Conservation (phyloP, 2,329 filamentous ascomycete genomes). For the Cladophialophora carrionii region DNA sequence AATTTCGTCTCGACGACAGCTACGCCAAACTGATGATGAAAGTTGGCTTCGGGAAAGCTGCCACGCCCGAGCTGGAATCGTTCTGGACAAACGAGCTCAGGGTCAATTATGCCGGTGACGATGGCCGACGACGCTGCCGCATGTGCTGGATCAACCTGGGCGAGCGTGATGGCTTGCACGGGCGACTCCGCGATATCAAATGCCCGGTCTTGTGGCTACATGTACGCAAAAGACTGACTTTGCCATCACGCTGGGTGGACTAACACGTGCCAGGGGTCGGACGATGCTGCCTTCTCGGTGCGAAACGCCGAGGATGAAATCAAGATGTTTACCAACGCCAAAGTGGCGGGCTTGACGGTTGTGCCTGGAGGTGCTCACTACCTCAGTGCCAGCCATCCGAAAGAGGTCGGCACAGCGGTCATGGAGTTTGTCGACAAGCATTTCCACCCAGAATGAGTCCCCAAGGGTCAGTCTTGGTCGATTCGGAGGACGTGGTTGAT, state of each 20-base stretch:
- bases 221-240: slow-evolving; percentile 38
- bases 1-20: slow-evolving; percentile 49
- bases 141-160: slow-evolving; percentile 56
- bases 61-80: slow-evolving; percentile 43
- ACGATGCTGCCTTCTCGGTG: slow-evolving; percentile 48
- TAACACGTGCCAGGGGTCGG: slow-evolving; percentile 43
- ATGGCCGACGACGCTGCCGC: slow-evolving; percentile 51
- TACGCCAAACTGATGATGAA: slow-evolving; percentile 54
- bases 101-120: slow-evolving; percentile 54
- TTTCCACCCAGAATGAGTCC: neutral
- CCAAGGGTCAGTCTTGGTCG: neutral
- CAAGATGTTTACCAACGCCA: slow-evolving; percentile 51
- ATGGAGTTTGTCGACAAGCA: neutral
- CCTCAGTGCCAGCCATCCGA: slow-evolving; percentile 52
- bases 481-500: too few relatives aligned
- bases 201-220: slow-evolving; percentile 59
- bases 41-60: slow-evolving; percentile 53
- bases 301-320: slow-evolving; percentile 54
- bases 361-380: slow-evolving; percentile 57
- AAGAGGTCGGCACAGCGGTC: slow-evolving; percentile 43
- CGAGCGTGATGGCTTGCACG: slow-evolving; percentile 54
- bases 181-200: slow-evolving; percentile 51
- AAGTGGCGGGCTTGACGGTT: slow-evolving; percentile 49
- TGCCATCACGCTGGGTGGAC: neutral
- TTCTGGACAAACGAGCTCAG: slow-evolving; percentile 53